Evolutionary conservation across 2,329 filamentous ascomycete genomes (phyloP).

Genomic region (Penicillium crustosum): DNA sequence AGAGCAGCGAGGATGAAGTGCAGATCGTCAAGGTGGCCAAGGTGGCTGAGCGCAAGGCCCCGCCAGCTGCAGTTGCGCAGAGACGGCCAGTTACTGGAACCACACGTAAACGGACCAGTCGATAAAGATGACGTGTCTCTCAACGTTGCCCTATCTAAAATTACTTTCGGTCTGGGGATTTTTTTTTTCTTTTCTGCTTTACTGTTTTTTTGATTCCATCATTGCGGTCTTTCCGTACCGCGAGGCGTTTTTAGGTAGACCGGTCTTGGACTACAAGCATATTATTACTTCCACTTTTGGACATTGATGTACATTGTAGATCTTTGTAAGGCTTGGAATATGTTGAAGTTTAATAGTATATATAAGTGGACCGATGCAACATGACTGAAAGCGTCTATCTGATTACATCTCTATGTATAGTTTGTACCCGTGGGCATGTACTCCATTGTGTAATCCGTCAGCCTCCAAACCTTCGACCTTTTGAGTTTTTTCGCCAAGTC

Average conservation of each 20-base stretch:
- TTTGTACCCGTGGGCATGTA: too few relatives aligned
- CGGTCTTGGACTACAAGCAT: background rate
- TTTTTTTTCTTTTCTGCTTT: background rate
- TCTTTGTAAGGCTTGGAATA: background rate
- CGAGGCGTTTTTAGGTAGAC: conserved; percentile 8
- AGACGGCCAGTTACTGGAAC: conserved; percentile 20
- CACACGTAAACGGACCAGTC: conserved; percentile 28
- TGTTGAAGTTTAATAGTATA: background rate
- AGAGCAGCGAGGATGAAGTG: conserved; percentile 34
- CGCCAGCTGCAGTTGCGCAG: conserved; percentile 18
- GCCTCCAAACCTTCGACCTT: background rate
- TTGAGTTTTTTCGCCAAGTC: background rate
- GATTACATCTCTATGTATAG: background rate
- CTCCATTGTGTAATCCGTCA: background rate
- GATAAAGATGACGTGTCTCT: conserved; percentile 18
- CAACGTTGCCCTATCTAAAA: background rate
- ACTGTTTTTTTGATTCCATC: conserved; percentile 1
- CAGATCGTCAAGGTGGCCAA: conserved; percentile 28
- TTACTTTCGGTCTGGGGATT: background rate
- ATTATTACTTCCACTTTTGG: background rate
- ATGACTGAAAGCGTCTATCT: background rate
- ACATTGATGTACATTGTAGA: background rate
- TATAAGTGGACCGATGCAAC: background rate
- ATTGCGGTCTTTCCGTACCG: background rate
- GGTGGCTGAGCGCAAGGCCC: conserved; percentile 30